These are phyloP conservation scores for Kernera saxatilis DNA, from an alignment of 345 rosid species.

Conservation along the genomic window DNA sequence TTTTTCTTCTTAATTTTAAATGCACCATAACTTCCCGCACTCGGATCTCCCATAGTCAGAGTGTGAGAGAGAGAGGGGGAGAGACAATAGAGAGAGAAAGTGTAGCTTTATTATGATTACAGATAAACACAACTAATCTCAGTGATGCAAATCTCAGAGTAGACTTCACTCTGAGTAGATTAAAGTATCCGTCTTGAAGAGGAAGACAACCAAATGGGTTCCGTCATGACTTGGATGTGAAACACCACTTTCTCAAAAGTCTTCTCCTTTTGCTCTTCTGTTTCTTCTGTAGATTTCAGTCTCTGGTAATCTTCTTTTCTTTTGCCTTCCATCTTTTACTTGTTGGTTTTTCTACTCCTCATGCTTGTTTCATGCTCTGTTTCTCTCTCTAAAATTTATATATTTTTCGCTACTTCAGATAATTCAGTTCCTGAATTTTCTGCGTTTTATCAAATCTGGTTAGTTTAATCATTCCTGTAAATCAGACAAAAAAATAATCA, in stretches of 20 bases:
- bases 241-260: neutral
- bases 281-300: neutral
- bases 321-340: neutral
- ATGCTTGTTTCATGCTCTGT: neutral
- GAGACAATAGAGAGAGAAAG: neutral
- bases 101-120: neutral
- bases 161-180: conserved; percentile 25
- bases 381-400: neutral
- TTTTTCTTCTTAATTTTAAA: neutral
- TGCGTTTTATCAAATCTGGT: neutral
- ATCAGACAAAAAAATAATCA: neutral
- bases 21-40: conserved; percentile 15
- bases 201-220: neutral
- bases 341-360: neutral
- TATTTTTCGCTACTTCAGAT: neutral
- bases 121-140: conserved; percentile 11
- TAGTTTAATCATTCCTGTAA: neutral
- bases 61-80: neutral
- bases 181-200: conserved; percentile 7
- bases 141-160: conserved; percentile 22
- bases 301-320: conserved; percentile 6
- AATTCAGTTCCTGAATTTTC: neutral
- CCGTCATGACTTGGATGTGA: neutral
- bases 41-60: neutral
- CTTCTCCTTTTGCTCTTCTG: neutral